These are phyloP conservation scores for Sugiyamaella paludigena DNA, from an alignment of 1,139 yeast genomes.

Conservation along the genomic window DNA sequence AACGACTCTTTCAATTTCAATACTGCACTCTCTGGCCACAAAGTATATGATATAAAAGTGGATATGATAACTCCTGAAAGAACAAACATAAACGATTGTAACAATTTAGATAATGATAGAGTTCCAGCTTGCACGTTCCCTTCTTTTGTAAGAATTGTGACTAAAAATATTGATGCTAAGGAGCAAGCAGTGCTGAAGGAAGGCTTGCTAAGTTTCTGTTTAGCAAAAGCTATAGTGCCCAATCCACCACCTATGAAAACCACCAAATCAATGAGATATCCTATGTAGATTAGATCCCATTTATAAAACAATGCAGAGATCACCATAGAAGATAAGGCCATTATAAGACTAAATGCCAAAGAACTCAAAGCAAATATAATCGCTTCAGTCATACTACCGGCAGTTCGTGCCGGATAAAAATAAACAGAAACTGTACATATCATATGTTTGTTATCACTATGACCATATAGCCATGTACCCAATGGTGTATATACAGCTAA, in stretches of 20 bases:
- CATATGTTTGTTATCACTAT: conserved; percentile 73
- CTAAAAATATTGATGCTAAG: conserved; percentile 67
- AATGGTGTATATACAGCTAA: conserved; percentile 67
- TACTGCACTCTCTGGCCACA: conserved; percentile 67
- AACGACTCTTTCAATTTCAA: conserved; percentile 46
- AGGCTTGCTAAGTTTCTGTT: conserved; percentile 63
- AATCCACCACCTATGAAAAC: conserved; percentile 53
- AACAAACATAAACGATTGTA: conserved; percentile 59
- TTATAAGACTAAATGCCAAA: conserved; percentile 53
- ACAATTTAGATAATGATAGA: conserved; percentile 57
- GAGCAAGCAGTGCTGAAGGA: conserved; percentile 82
- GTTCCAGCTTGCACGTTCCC: conserved; percentile 63
- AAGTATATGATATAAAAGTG: conserved; percentile 53
- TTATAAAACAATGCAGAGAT: conserved; percentile 50
- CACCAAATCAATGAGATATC: conserved; percentile 57
- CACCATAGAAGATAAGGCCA: conserved; percentile 55
- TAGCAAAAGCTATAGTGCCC: conserved; percentile 66
- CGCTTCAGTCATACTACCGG: conserved; percentile 80
- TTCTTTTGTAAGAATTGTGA: conserved; percentile 73
- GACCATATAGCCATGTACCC: conserved; percentile 57
- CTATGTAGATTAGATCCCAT: conserved; percentile 49
- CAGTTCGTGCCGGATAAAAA: conserved; percentile 77
- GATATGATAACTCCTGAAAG: conserved; percentile 61
- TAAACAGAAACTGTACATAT: conserved; percentile 82
- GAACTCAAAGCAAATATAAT: conserved; percentile 58